Base-by-base conservation (phyloP, 1,284 basidiomycete species). In the Marasmius oreades region DNA sequence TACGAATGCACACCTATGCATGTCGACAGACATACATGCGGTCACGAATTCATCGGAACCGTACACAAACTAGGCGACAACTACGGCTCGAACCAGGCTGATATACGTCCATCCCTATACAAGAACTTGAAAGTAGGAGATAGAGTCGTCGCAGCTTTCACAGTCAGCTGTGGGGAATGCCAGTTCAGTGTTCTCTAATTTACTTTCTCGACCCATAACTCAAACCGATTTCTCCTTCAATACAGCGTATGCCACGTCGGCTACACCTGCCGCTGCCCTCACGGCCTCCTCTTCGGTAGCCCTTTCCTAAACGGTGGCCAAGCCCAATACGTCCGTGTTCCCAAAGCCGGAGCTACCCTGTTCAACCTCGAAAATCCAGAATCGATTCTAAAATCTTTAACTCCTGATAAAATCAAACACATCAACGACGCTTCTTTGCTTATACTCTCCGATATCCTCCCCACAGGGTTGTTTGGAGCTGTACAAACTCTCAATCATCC, bases 71-170 rank as follows among this genome's bases (percentile, higher is more conserved):
- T 92, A 2, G 92, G 93, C 11, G 69, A 76, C 3, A 86, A 72
- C 61, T 93, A 88, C 64, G 70, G 70, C 8, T 48, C 71, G 0
- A 67, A 69, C 24, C 69, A 73, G 37, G 80, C 73, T 42, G 75
- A 33, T 26, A 16, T 7, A 4, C 39, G 89, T 45, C 86, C 89
- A 1, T 66, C 67, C n/a, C 70, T 89, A 8, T 91, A 91, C 59
- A 76, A 81, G 2, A 83, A 77, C 8, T 81, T 95, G 62, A 84
- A 82, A 59, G 69, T 90, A 2, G 92, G 92, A 3, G 90, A 95
- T 69, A 84, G 85, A 61, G 90, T 95, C n/a, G 84, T 95, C 12
- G 86, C 90, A 1, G 91, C 94, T 0, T 96, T 95, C 70, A 92
- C 91, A 0, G 79, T 85, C 18, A 90, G 84, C 42, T 96, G 94